phyloP scores from a whole-genome alignment of 768 basidiomycete species.

The Phaeotremella skinneri region DNA sequence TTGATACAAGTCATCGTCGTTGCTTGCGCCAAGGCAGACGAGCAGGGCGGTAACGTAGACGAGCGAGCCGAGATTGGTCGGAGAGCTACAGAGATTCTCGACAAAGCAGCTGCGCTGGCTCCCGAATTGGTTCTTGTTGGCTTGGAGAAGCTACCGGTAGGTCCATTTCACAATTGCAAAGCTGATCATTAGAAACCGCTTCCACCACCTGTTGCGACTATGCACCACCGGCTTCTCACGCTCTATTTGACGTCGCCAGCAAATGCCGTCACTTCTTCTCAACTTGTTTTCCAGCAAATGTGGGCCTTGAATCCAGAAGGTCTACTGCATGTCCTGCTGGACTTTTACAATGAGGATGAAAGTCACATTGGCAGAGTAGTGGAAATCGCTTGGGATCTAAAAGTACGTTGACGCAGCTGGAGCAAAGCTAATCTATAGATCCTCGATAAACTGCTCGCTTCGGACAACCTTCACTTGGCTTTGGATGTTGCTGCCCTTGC shows the following conservation, averaged over 20 bases:
- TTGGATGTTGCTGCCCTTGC: constrained; percentile 93
- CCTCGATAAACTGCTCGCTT: constrained; percentile 84
- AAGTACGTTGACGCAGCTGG: constrained; percentile 57
- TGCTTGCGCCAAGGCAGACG: constrained; percentile 54
- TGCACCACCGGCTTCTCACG: constrained; percentile 75
- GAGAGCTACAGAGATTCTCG: constrained; percentile 84
- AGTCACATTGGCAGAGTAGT: constrained; percentile 91
- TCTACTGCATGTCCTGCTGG: constrained; percentile 80
- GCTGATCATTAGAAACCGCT: constrained; percentile 65
- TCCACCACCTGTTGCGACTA: constrained; percentile 83
- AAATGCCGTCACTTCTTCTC: constrained; percentile 87
- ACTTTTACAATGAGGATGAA: constrained; percentile 87
- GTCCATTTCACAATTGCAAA: constrained; percentile 53
- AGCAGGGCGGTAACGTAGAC: constrained; percentile 62
- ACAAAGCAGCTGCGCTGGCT: constrained; percentile 88
- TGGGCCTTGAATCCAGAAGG: constrained; percentile 87
- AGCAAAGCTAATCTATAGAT: constrained; percentile 56
- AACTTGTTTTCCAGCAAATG: constrained; percentile 93
- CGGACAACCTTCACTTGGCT: constrained; percentile 81
- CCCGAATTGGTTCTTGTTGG: constrained; percentile 94
- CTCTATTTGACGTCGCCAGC: constrained; percentile 65
- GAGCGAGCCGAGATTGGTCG: constrained; percentile 61
- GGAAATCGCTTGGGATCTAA: constrained; percentile 91
- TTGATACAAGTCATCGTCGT: constrained; percentile 81
- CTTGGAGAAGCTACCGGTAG: constrained; percentile 79